Conservation (phyloP, 805 yeast genomes). For the Saccharomycopsis microspora region DNA sequence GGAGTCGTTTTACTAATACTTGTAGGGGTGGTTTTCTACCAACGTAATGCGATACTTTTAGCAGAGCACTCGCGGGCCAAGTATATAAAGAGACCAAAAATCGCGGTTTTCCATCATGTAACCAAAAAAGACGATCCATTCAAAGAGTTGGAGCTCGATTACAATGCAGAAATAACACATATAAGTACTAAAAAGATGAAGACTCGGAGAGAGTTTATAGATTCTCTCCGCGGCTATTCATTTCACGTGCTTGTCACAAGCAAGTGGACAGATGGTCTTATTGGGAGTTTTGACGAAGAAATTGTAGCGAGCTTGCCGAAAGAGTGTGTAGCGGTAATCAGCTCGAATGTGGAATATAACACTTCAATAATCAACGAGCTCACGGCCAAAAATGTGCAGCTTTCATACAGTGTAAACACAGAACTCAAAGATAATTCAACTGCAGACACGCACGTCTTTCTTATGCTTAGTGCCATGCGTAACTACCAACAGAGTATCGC, state of each 20-base stretch:
- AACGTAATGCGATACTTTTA: not conserved
- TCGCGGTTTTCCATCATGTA: constrained; percentile 6
- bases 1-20: not conserved
- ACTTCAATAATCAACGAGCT: constrained; percentile 1
- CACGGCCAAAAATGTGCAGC: constrained; percentile 5
- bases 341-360: not conserved
- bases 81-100: constrained; percentile 8
- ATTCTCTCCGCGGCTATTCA: not conserved
- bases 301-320: constrained; percentile 5
- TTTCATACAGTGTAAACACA: constrained; percentile 2
- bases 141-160: not conserved
- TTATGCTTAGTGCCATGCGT: constrained; percentile 11
- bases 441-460: constrained; percentile 12
- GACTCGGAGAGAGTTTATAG: constrained; percentile 3
- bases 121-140: not conserved
- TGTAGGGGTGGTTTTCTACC: not conserved
- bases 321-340: constrained; percentile 6
- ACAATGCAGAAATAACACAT: constrained; percentile 9
- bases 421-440: constrained; percentile 13
- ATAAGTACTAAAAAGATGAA: not conserved
- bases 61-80: constrained; percentile 11
- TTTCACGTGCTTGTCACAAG: constrained; percentile 9
- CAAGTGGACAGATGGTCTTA: constrained; percentile 1
- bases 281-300: constrained; percentile 8
- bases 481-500: constrained; percentile 5